Evolutionary conservation across 352 stramenopile species (phyloP).

Genomic region (Globisporangium splendens): DNA sequence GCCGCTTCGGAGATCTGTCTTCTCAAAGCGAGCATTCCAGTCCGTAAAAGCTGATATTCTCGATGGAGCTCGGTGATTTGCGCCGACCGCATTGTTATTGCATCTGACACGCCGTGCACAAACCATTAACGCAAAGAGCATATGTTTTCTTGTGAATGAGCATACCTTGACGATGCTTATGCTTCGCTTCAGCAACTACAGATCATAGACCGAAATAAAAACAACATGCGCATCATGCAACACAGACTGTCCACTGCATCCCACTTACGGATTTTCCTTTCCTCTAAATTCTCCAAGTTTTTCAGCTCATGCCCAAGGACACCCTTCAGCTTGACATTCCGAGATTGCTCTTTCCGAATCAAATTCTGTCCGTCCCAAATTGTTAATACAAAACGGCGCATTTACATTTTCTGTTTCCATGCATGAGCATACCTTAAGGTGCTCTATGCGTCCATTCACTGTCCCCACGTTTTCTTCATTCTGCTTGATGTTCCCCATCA

Average conservation of each 20-base stretch:
- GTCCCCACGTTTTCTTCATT: conserved; percentile 47
- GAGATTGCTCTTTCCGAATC: conserved; percentile 34
- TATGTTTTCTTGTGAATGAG: too few species aligned
- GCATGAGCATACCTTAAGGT: conserved; percentile 39
- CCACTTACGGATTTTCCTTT: conserved; percentile 35
- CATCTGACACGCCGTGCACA: conserved; percentile 19
- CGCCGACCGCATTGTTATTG: conserved; percentile 24
- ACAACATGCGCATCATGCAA: neutral
- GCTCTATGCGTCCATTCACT: conserved; percentile 42
- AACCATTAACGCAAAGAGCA: neutral
- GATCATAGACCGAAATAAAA: neutral
- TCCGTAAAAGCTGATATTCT: conserved; percentile 27
- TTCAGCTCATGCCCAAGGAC: conserved; percentile 21
- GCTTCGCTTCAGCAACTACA: conserved; percentile 40
- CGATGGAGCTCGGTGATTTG: conserved; percentile 27
- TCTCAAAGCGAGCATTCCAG: conserved; percentile 29
- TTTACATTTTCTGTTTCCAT: neutral
- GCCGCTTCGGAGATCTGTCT: conserved; percentile 23
- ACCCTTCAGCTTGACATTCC: conserved; percentile 32
- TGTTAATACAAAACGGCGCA: too few species aligned
- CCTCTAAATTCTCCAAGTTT: conserved; percentile 37
- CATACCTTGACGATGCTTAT: conserved; percentile 35
- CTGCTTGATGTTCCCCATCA: conserved; percentile 65
- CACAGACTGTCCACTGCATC: neutral
- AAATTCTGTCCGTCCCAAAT: conserved; percentile 35